Conservation (phyloP, 1,284 basidiomycete species). For the Ceratobasidium theobromae region DNA sequence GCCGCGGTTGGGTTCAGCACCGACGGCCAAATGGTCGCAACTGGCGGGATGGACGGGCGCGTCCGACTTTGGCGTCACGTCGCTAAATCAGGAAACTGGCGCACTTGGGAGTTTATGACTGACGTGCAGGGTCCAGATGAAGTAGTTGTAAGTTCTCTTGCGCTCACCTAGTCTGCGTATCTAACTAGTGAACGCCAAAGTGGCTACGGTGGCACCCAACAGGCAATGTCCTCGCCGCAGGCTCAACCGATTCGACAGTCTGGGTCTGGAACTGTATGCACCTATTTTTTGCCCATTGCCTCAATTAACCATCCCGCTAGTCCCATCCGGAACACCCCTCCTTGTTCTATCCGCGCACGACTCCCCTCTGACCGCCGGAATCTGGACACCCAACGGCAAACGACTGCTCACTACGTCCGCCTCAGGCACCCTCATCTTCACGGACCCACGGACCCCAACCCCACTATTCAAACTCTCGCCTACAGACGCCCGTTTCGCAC, state of each 20-base stretch:
- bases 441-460: constrained; percentile 82
- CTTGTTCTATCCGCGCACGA: constrained; percentile 94
- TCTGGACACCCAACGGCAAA: constrained; percentile 92
- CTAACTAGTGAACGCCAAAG: constrained; percentile 47
- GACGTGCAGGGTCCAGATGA: constrained; percentile 93
- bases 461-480: constrained; percentile 80
- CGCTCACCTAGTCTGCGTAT: not conserved
- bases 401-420: constrained; percentile 85
- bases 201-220: constrained; percentile 97
- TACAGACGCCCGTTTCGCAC: constrained; percentile 71
- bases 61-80: constrained; percentile 89
- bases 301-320: constrained; percentile 48
- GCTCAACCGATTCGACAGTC: constrained; percentile 91
- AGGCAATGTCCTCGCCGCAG: constrained; percentile 85
- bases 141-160: constrained; percentile 70
- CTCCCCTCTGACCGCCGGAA: constrained; percentile 80
- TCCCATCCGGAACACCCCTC: constrained; percentile 92
- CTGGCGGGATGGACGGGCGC: constrained; percentile 96
- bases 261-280: constrained; percentile 94
- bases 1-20: constrained; percentile 76
- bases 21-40: constrained; percentile 91
- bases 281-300: not conserved
- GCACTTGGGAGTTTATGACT: constrained; percentile 88
- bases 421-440: constrained; percentile 83
- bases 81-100: constrained; percentile 64